phyloP scores from a whole-genome alignment of 192 early-diverging fungal genomes.

The Coemansia sp. region DNA sequence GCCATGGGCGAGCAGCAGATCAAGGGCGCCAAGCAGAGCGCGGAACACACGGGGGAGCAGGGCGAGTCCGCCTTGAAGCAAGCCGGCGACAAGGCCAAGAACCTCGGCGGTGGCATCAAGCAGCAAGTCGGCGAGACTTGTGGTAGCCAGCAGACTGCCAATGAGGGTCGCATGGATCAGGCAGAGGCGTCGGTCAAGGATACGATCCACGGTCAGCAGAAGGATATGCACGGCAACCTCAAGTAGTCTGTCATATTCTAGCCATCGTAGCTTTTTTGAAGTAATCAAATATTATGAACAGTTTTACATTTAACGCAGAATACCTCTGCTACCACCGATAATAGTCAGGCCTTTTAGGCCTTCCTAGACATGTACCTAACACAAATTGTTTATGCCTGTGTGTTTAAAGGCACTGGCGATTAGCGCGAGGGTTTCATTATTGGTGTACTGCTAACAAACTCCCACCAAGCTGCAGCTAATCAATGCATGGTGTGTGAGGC shows the following conservation, averaged over 20 bases:
- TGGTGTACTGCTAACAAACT: no score
- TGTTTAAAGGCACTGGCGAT: no score
- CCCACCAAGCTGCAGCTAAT: no score
- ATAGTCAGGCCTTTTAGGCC: no score
- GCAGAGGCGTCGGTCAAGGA: slow-evolving; percentile 15
- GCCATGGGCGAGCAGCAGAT: slow-evolving; percentile 8
- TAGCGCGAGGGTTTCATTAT: no score
- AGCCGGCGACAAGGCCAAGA: slow-evolving; percentile 12
- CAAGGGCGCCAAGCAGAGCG: background rate
- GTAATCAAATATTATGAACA: no score
- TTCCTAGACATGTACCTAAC: no score
- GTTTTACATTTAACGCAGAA: no score
- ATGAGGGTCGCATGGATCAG: slow-evolving; percentile 14
- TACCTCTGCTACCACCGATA: no score
- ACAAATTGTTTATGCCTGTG: no score
- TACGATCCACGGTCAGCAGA: background rate
- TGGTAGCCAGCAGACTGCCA: slow-evolving; percentile 7
- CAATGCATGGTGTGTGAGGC: no score
- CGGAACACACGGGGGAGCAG: slow-evolving; percentile 1
- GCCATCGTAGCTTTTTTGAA: no score
- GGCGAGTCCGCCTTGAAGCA: background rate
- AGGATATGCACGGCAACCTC: background rate
- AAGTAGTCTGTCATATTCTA: background rate
- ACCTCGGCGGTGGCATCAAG: background rate
- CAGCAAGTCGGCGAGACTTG: background rate